Evolutionary conservation across 768 basidiomycete species (phyloP).

Genomic region (Rhodotorula sphaerocarpa): DNA sequence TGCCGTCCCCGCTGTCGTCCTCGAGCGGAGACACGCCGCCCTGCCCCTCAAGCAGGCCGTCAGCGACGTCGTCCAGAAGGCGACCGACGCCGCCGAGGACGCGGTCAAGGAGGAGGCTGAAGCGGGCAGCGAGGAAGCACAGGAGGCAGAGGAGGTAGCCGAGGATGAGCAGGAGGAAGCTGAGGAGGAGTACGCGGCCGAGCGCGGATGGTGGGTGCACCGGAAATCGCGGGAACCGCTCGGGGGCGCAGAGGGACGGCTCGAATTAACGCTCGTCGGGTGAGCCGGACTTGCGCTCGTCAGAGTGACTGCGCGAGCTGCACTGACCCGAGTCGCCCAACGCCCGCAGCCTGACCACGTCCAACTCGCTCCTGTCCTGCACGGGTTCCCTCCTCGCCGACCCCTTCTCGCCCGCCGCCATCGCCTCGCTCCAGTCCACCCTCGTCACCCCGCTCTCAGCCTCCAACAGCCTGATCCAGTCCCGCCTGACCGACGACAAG

Average conservation of each 20-base stretch:
- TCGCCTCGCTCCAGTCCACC: not conserved
- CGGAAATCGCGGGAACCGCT: slow-evolving; percentile 43
- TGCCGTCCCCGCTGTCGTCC: slow-evolving; percentile 20
- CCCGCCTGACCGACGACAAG: not conserved
- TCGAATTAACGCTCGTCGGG: slow-evolving; percentile 55
- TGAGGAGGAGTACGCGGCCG: slow-evolving; percentile 37
- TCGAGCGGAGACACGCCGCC: slow-evolving; percentile 6
- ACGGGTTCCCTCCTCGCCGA: slow-evolving; percentile 39
- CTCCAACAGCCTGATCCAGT: not conserved
- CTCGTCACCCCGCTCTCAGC: not conserved
- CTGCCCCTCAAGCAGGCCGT: not conserved
- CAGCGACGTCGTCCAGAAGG: not conserved
- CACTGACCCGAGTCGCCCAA: too few relatives aligned
- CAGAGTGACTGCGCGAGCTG: too few relatives aligned
- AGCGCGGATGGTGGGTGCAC: slow-evolving; percentile 45
- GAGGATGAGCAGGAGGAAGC: slow-evolving; percentile 41
- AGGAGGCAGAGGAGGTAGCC: slow-evolving; percentile 33
- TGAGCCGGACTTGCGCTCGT: not conserved
- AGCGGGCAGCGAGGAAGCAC: slow-evolving; percentile 30
- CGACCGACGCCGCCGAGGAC: slow-evolving; percentile 8
- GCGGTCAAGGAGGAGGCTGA: slow-evolving; percentile 29
- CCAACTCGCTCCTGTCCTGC: slow-evolving; percentile 38
- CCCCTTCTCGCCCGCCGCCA: slow-evolving; percentile 26
- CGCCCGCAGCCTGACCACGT: slow-evolving; percentile 37
- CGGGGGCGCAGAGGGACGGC: slow-evolving; percentile 43